Evolutionary conservation across 2,329 filamentous ascomycete species (phyloP), one percentile per base, ranked within the genome.

Genomic region (Pestalotiopsis fici): DNA sequence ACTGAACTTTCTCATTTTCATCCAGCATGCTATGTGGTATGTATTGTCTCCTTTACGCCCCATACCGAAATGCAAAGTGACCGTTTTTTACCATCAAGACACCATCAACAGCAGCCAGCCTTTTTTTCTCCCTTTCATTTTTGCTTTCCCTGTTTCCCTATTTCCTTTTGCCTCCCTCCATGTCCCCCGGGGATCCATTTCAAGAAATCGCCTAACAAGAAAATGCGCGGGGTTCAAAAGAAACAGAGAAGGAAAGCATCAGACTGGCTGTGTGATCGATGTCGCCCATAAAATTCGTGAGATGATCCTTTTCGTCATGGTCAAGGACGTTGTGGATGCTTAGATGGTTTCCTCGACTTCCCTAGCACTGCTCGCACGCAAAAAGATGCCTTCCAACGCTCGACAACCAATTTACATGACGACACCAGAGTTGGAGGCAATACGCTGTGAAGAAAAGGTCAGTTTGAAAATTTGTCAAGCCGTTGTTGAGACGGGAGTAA

Each of bases 351-450:
- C 67, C 66, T 66, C 72, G 27, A 65, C 68, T 71, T 63, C 71
- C 23, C 60, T 23, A 61, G 21, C 39, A 27, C 39, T 27, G 23
- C 60, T 47, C 39, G 25, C 35, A 47, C 21, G 43, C 43, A 50
- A 50, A 63, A 23, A 63, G 15, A 28, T n/a, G n/a, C 60, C 23
- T 50, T 27, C 60, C 70, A 65, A 70, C 70, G 69, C 63, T 74
- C 76, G 77, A 71, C 39, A 59, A 59, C 70, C 79, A 77, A 76
- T 88, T 97, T 93, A 99, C 96, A 99, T 99, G 84, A 99, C 96
- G 82, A 99, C 96, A 91, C 96, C 96, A 71, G 95, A 97, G 93
- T 99, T 99, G 90, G 91, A 94, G 85, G 96, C 96, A 86, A 98
- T 98, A 98, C 95, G 95, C 92, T 95, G 75, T 31, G 56, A 21